Conservation (phyloP, 2,329 filamentous ascomycete species). For the Rutstroemia sp. region DNA sequence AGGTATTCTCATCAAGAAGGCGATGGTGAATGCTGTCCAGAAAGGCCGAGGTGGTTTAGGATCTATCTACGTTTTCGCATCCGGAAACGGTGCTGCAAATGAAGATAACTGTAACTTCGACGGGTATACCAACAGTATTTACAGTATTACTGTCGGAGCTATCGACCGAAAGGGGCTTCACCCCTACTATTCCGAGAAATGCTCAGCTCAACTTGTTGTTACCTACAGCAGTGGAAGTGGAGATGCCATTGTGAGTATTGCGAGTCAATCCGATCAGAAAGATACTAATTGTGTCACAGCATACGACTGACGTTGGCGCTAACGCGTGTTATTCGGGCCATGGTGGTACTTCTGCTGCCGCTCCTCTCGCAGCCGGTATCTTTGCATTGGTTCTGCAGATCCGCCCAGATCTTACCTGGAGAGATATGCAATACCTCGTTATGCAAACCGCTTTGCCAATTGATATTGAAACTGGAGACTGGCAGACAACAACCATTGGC, state of each 20-base stretch:
- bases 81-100: constrained; percentile 79
- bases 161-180: constrained; percentile 83
- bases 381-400: constrained; percentile 81
- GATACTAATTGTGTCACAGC: constrained; percentile 36
- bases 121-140: constrained; percentile 98
- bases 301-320: constrained; percentile 88
- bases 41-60: constrained; percentile 77
- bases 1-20: constrained; percentile 76
- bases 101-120: constrained; percentile 99
- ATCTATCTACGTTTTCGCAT: constrained; percentile 93
- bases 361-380: constrained; percentile 85
- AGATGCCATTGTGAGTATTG: constrained; percentile 63
- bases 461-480: constrained; percentile 65
- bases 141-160: constrained; percentile 93
- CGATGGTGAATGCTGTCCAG: constrained; percentile 89
- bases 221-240: constrained; percentile 89
- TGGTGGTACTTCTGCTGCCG: constrained; percentile 91
- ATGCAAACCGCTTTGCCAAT: constrained; percentile 78
- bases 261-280: background rate
- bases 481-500: constrained; percentile 74
- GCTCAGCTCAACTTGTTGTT: constrained; percentile 90
- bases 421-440: constrained; percentile 88
- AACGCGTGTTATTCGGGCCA: constrained; percentile 76
- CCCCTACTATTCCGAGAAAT: constrained; percentile 93
- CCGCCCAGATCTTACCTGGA: constrained; percentile 83